Evolutionary conservation across 2,329 filamentous ascomycete species (phyloP).

Genomic region (Beauveria australis): DNA sequence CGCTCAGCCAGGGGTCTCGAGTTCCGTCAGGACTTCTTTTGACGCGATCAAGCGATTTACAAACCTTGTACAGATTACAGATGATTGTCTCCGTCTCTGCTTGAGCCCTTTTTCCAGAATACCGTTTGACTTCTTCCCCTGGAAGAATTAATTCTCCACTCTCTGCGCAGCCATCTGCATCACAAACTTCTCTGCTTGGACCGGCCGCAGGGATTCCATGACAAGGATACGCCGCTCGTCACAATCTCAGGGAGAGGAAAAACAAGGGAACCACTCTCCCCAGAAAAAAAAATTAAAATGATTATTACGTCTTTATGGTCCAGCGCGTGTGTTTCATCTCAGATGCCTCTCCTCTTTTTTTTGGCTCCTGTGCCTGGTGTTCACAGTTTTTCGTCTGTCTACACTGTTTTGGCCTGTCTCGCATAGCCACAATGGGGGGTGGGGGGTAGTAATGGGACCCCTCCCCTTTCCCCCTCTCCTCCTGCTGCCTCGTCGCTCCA

Average conservation of each 20-base stretch:
- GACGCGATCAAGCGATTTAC: too few relatives aligned
- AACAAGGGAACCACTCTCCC: neutral
- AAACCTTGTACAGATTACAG: neutral
- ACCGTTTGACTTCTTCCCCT: neutral
- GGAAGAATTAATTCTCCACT: neutral
- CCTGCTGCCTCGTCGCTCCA: neutral
- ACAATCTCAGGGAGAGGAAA: neutral
- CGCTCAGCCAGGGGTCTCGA: neutral
- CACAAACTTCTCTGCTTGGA: neutral
- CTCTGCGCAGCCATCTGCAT: neutral
- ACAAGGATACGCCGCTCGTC: neutral
- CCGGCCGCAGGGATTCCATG: neutral
- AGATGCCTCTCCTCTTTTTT: neutral
- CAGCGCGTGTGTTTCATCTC: slow-evolving; percentile 5
- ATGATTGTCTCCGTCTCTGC: too few relatives aligned
- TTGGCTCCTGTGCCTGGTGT: neutral
- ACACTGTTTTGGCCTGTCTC: neutral
- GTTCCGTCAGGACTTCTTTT: neutral
- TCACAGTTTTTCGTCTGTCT: neutral
- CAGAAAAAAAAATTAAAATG: neutral
- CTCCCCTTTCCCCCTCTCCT: neutral
- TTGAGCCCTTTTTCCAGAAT: neutral
- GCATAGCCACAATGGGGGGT: slow-evolving; percentile 7
- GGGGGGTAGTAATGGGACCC: neutral
- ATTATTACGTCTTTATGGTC: neutral